Percentiles rank a stretch among this genome's conserved stretches.
These are phyloP conservation scores for Claviceps capensis DNA, from an alignment of 2,329 filamentous ascomycete genomes.

Conservation along the genomic window DNA sequence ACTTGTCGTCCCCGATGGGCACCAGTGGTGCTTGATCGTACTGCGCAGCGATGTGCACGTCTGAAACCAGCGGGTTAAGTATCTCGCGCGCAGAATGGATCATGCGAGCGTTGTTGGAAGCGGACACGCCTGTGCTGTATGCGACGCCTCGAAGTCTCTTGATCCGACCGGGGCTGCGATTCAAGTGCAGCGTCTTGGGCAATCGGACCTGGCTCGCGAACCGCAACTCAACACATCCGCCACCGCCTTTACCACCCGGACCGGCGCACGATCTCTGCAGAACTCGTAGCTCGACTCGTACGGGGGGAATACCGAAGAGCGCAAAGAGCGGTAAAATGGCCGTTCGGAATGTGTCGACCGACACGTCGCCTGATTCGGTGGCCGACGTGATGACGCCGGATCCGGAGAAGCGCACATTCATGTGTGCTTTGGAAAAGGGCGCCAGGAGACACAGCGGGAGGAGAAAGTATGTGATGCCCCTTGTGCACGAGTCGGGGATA, in stretches of 20 bases:
- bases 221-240: slow-evolving; percentile 82
- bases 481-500: slow-evolving; percentile 59
- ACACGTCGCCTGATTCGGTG: slow-evolving; percentile 74
- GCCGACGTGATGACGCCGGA: slow-evolving; percentile 85
- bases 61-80: slow-evolving; percentile 70
- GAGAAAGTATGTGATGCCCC: slow-evolving; percentile 85
- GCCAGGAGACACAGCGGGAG: slow-evolving; percentile 79
- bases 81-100: slow-evolving; percentile 82
- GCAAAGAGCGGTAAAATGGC: slow-evolving; percentile 83
- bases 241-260: slow-evolving; percentile 61
- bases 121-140: slow-evolving; percentile 83
- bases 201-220: slow-evolving; percentile 89
- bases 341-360: slow-evolving; percentile 84
- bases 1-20: slow-evolving; percentile 34
- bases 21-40: slow-evolving; percentile 55
- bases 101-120: slow-evolving; percentile 88
- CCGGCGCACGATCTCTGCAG: slow-evolving; percentile 69
- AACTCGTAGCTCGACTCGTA: slow-evolving; percentile 74
- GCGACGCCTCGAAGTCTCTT: slow-evolving; percentile 86
- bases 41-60: slow-evolving; percentile 79
- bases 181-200: slow-evolving; percentile 84
- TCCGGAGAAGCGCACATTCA: slow-evolving; percentile 83
- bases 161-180: slow-evolving; percentile 68
- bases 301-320: slow-evolving; percentile 69
- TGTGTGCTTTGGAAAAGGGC: slow-evolving; percentile 80